These are phyloP conservation scores for Nannizzia gypsea DNA, from an alignment of 2,329 filamentous ascomycete species.

Conservation along the genomic window DNA sequence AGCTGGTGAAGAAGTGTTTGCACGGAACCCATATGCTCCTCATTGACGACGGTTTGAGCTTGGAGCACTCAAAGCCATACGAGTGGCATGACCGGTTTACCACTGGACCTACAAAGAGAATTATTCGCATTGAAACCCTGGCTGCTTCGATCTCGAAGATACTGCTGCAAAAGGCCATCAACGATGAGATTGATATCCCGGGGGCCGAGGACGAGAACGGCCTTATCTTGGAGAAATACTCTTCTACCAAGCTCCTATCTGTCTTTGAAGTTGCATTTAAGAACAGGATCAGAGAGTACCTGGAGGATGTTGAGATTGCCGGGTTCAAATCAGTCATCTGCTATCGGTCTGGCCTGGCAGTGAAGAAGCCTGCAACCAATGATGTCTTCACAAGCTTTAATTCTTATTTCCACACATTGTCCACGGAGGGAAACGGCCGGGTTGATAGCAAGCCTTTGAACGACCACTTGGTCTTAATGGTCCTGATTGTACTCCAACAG, in stretches of 20 bases:
- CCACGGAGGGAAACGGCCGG: slow-evolving; percentile 22
- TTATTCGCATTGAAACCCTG: slow-evolving; percentile 65
- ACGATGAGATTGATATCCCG: neutral
- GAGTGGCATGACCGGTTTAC: slow-evolving; percentile 57
- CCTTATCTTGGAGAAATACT: neutral
- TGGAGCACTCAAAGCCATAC: slow-evolving; percentile 46
- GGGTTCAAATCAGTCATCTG: slow-evolving; percentile 78
- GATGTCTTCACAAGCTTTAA: slow-evolving; percentile 21
- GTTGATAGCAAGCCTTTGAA: slow-evolving; percentile 52
- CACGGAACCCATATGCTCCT: slow-evolving; percentile 61
- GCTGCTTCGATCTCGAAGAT: slow-evolving; percentile 51
- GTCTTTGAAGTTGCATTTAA: slow-evolving; percentile 28
- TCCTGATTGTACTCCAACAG: slow-evolving; percentile 47
- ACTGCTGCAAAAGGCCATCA: slow-evolving; percentile 18
- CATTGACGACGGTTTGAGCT: slow-evolving; percentile 63
- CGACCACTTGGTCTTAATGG: slow-evolving; percentile 54
- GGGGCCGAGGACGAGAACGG: neutral
- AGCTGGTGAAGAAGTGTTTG: slow-evolving; percentile 53
- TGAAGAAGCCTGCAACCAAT: slow-evolving; percentile 42
- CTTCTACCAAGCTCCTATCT: neutral
- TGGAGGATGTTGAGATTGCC: slow-evolving; percentile 56
- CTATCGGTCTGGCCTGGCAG: slow-evolving; percentile 61
- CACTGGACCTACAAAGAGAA: slow-evolving; percentile 53
- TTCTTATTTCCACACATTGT: slow-evolving; percentile 21
- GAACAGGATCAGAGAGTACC: slow-evolving; percentile 42